These are phyloP conservation scores for Citrus mangshanensis DNA, from an alignment of 345 rosid species.

Conservation along the genomic window DNA sequence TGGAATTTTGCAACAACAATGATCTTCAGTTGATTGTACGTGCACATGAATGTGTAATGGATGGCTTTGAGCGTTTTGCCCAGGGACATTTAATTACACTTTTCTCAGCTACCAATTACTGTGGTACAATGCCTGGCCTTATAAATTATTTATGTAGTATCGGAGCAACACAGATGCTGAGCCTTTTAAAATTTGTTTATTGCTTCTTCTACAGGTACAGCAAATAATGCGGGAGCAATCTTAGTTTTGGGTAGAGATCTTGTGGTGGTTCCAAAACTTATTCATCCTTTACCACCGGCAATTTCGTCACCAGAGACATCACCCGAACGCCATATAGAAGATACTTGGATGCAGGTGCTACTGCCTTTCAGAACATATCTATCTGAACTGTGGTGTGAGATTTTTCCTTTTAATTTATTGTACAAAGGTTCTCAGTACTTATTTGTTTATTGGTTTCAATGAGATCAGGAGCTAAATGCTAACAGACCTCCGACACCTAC, in stretches of 20 bases:
- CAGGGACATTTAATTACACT: conserved; percentile 96
- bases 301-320: conserved; percentile 79
- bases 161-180: neutral
- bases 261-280: conserved; percentile 92
- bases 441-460: conserved; percentile 1
- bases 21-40: conserved; percentile 97
- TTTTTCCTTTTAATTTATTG: neutral
- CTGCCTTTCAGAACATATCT: conserved; percentile 4
- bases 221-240: conserved; percentile 97
- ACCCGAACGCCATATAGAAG: conserved; percentile 80
- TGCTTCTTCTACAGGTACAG: conserved; percentile 63
- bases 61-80: conserved; percentile 97
- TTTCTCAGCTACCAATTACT: conserved; percentile 96
- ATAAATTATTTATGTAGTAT: neutral
- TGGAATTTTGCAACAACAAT: conserved; percentile 98
- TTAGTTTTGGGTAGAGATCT: conserved; percentile 98
- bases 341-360: conserved; percentile 98
- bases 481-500: conserved; percentile 96
- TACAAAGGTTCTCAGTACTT: neutral
- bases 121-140: conserved; percentile 47
- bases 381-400: neutral
- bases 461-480: conserved; percentile 81
- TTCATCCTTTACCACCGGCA: conserved; percentile 98
- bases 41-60: conserved; percentile 99
- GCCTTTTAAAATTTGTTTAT: conserved; percentile 1